These are phyloP conservation scores for Candida verbasci DNA, from an alignment of 805 yeast genomes.

Conservation along the genomic window DNA sequence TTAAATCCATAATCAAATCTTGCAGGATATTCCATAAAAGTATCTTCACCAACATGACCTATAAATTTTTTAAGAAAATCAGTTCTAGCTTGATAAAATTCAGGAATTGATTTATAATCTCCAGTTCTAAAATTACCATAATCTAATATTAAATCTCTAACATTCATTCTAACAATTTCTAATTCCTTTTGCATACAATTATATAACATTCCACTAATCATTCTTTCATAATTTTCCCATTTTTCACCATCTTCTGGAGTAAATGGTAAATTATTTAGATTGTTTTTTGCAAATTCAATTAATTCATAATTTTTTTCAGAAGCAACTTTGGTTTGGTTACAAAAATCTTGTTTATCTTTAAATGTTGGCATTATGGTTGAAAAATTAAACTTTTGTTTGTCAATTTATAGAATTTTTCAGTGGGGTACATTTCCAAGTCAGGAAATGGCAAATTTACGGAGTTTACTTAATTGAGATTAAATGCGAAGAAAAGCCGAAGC, in stretches of 20 bases:
- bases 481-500: no score
- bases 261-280: slow-evolving; percentile 11
- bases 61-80: slow-evolving; percentile 8
- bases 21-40: slow-evolving; percentile 11
- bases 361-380: slow-evolving; percentile 6
- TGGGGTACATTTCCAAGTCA: background rate
- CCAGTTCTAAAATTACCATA: slow-evolving; percentile 9
- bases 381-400: background rate
- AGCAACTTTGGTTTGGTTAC: slow-evolving; percentile 8
- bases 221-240: slow-evolving; percentile 13
- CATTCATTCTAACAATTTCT: slow-evolving; percentile 8
- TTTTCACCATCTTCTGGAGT: slow-evolving; percentile 5
- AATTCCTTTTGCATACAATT: slow-evolving; percentile 8
- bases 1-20: slow-evolving; percentile 13
- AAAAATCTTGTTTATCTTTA: slow-evolving; percentile 11
- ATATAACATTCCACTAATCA: slow-evolving; percentile 14
- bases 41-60: slow-evolving; percentile 11
- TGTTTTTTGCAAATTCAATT: slow-evolving; percentile 11
- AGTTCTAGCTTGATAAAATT: slow-evolving; percentile 9
- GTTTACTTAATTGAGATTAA: no score
- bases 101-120: slow-evolving; percentile 7
- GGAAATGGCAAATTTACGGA: no score
- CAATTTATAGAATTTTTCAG: background rate
- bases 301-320: slow-evolving; percentile 9
- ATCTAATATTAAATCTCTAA: slow-evolving; percentile 10